These are phyloP conservation scores for Acanthamoeba sp. DNA, from an alignment of 208 protist genomes.

Conservation along the genomic window DNA sequence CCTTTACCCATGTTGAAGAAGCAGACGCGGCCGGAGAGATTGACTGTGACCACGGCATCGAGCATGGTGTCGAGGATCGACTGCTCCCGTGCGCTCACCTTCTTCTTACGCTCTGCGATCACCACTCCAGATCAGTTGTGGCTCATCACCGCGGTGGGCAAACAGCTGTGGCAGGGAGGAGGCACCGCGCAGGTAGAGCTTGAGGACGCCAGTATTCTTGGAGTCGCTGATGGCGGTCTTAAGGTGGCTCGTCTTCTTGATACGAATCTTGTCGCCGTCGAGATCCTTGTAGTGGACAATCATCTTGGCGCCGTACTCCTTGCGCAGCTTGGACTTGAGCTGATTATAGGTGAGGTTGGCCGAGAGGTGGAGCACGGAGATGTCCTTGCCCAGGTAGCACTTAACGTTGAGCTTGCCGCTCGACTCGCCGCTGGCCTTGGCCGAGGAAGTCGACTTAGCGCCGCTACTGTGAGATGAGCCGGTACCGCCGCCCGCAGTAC, in stretches of 20 bases:
- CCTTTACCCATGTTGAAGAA: conserved; percentile 33
- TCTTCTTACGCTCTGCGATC: conserved; percentile 23
- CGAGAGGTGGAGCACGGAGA: conserved; percentile 12
- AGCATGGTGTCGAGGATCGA: conserved; percentile 35
- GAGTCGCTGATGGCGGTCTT: neutral
- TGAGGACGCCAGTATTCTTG: neutral
- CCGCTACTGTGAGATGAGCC: neutral
- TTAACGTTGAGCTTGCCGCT: conserved; percentile 11
- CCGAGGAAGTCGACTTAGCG: neutral
- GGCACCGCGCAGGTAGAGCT: conserved; percentile 1
- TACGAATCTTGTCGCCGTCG: conserved; percentile 41
- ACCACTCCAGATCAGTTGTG: neutral
- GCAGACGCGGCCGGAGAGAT: neutral
- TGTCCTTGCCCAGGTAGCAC: conserved; percentile 5
- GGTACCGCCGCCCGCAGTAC: neutral
- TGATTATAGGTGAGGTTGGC: neutral
- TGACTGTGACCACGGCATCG: conserved; percentile 4
- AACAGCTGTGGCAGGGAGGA: neutral
- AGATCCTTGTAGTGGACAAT: conserved; percentile 44
- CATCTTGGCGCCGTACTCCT: conserved; percentile 49
- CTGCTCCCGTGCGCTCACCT: conserved; percentile 9
- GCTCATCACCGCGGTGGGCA: neutral
- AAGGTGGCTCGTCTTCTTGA: conserved; percentile 44
- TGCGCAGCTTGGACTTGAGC: conserved; percentile 47
- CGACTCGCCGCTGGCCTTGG: neutral